Evolutionary conservation across 306 rosid species (phyloP).

Genomic region (Dicorynia guianensis): DNA sequence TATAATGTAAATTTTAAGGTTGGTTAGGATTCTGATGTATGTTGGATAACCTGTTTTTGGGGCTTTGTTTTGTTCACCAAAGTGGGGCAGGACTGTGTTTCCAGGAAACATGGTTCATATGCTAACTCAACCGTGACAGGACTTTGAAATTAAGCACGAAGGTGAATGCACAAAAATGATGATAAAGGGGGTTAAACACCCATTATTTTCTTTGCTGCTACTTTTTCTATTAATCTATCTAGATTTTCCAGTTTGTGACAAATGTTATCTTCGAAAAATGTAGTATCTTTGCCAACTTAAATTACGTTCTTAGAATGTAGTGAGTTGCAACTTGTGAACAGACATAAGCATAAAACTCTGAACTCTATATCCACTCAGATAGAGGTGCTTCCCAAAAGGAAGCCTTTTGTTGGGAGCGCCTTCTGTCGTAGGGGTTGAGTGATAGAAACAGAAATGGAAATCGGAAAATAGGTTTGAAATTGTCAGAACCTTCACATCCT

Average conservation of each 20-base stretch:
- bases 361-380: not conserved
- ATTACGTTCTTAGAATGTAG: not conserved
- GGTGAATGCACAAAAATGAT: not conserved
- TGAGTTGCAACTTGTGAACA: not conserved
- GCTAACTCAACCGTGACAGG: not conserved
- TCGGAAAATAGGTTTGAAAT: too few species aligned
- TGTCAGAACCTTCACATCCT: not conserved
- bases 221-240: slow-evolving; percentile 15
- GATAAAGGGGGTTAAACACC: not conserved
- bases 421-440: too few species aligned
- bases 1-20: not conserved
- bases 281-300: slow-evolving; percentile 8
- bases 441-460: not conserved
- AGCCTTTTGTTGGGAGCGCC: too few species aligned
- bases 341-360: not conserved
- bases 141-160: not conserved
- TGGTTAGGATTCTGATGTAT: not conserved
- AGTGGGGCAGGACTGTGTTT: not conserved
- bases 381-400: too few species aligned
- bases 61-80: too few species aligned
- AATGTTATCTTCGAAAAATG: not conserved
- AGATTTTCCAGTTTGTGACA: not conserved
- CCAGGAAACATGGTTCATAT: not conserved
- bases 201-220: not conserved
- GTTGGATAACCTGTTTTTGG: not conserved